Base-by-base conservation (phyloP, 2,329 filamentous ascomycete species). In the Diaporthe vaccinii region DNA sequence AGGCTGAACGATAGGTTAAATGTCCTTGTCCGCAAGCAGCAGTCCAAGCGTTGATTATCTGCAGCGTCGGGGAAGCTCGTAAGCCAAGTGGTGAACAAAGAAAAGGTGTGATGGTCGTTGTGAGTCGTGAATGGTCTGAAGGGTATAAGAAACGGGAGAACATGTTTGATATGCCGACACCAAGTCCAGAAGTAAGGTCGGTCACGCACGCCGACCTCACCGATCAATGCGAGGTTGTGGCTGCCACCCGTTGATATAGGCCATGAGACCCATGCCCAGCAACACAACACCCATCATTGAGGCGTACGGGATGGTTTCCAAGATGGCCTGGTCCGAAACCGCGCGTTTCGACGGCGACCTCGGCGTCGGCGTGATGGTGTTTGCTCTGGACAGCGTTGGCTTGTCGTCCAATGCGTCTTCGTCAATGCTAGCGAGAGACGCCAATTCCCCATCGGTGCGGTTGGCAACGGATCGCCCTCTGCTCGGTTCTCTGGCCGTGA, bases 221-320 rank as follows among this genome's bases (percentile, higher is more conserved):
- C 80, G 82, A 51, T 84, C 82, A 59, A 84, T 76, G 69, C 82
- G 84, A 34, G 83, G 82, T 74, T 86, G 84, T 39, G 85, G 81
- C 79, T 95, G 93, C 94, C 94, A 96, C 70, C 93, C 93, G 81
- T 97, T 97, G 79, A 97, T 88, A 84, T 95, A 96, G 57, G 93
- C 94, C 94, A 97, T 97, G 78, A 97, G 83, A 20, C 94, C 93
- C 86, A 97, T 93, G 44, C 94, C 94, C 76, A 97, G 86, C 74
- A 97, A 84, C 36, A 97, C 94, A 44, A 97, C 94, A 15, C 94
- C 93, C 61, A 97, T 84, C 90, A 96, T 95, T 2, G 93, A 95
- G 55, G 93, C 93, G 81, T 96, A 96, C 22, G 94, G 94, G 75
- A 94, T 87, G 74, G 90, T 88, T 61, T 92, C 88, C 76, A 90